Evolutionary conservation across 169 alveolate species (phyloP), one percentile per base, ranked within the genome.

Genomic region (Plasmodium inui): DNA sequence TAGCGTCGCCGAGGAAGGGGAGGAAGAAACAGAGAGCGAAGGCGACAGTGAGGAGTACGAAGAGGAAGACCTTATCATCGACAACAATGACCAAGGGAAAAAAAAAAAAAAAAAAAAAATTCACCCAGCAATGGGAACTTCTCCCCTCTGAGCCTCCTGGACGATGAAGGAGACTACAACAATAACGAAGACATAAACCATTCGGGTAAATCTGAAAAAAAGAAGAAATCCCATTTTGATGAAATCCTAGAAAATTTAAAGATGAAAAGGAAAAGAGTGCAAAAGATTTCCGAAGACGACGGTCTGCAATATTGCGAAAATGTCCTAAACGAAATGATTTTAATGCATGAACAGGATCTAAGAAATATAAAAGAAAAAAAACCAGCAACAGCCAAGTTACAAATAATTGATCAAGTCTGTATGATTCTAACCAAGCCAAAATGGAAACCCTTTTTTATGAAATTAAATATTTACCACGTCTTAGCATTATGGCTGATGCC

Each of bases 401-500:
- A 95, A 82, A 96, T 96, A 96, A 74, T 97, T 19, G 97, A 96
- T 46, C 96, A 96, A 34, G 95, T 96, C 28, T 95, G 96, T 37
- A 96, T 95, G 81, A 85, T 72, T 61, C 94, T 96, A 53, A 91
- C 95, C 32, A 97, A 96, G 93, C 97, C 97, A 14, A 96, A 97
- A 53, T 97, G 97, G 98, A 79, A 96, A n/a, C 95, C 96, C 17
- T 96, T 95, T 85, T 97, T 97, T 82, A 95, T 97, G 89, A 81
- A 97, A 9, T 97, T 96, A 84, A 98, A 98, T 39, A 96, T 94
- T 22, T 96, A 97, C 41, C 97, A 93, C 22, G 98, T 97, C 9
- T 84, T 97, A 91, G 97, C 97, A 39, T 88, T 93, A 79, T 97
- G 98, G 98, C 84, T 97, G 19, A 91, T 97, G 53, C 95, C 97